Evolutionary conservation across 345 rosid genomes (phyloP), one percentile per base, ranked within the genome.

Genomic region (Viola odorata): DNA sequence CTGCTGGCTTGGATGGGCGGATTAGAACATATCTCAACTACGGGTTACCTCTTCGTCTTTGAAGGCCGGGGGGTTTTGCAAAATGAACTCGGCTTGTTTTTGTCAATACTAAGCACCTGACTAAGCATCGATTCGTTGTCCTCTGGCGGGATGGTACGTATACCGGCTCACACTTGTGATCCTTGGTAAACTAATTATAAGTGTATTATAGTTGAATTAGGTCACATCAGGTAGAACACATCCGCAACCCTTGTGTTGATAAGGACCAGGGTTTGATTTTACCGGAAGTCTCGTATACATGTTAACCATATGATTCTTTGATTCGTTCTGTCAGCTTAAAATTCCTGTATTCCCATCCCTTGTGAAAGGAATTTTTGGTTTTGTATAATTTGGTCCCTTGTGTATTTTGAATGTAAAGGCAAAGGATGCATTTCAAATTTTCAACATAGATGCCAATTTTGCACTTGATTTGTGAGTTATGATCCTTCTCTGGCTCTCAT

Each of bases 1-100:
- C 89, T 4, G 95, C 85, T 0, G 85, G 87, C 45, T 82, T 82
- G 86, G 96, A 89, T 59, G 96, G 96, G 37, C 70, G 81, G 68
- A 86, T 89, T 39, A 76, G 89, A 70, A 79, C 85, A 0, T 85
- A 80, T 53, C 84, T 79, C 65, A 89, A 86, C 65, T 85, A 83
- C 7, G 96, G 96, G 8, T 69, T 89, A 57, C 96, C 96, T 5
- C 56, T 78, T 61, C 78, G 78, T 15, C 65, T 73, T 23, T 84
- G 73, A 86, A 36, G 6, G 15, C 47, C 49, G 5, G 8, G 4
- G 44, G 41, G 23, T 12, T 61, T 7, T 45, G 48, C 58, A 51
- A 51, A n/a, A 6, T 0, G 17, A 3, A 9, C 9, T 3, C 7
- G 17, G 6, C 17, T 39, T 56, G 7, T 6, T 13, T 55, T 55